These are phyloP conservation scores for Gnomoniopsis smithogilvyi DNA, from an alignment of 2,329 filamentous ascomycete genomes.

Conservation along the genomic window DNA sequence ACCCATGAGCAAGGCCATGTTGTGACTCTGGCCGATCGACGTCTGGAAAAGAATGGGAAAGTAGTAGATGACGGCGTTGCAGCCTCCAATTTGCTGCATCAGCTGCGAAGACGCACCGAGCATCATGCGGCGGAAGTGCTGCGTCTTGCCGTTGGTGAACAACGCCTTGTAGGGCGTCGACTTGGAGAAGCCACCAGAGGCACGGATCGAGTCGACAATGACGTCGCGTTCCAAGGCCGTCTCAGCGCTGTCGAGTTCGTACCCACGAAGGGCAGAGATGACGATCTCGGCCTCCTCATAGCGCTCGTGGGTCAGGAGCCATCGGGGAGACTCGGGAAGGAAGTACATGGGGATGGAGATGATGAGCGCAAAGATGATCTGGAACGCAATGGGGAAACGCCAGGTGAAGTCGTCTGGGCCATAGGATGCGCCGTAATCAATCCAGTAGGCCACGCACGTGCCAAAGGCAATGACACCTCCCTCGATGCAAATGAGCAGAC, in stretches of 20 bases:
- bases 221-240: conserved; percentile 57
- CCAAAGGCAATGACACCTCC: conserved; percentile 44
- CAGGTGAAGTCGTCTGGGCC: conserved; percentile 44
- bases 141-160: conserved; percentile 60
- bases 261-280: conserved; percentile 35
- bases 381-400: conserved; percentile 52
- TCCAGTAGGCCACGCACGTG: conserved; percentile 40
- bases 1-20: conserved; percentile 51
- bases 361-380: conserved; percentile 32
- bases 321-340: conserved; percentile 38
- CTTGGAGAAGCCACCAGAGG: conserved; percentile 44
- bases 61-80: conserved; percentile 60
- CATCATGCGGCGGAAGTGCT: conserved; percentile 63
- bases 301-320: conserved; percentile 35
- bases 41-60: conserved; percentile 55
- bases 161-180: conserved; percentile 49
- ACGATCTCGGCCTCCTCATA: conserved; percentile 33
- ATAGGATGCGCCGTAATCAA: conserved; percentile 43
- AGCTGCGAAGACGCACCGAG: conserved; percentile 57
- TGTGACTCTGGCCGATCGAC: conserved; percentile 37
- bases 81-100: conserved; percentile 60
- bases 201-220: conserved; percentile 61
- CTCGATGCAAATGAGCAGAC: conserved; percentile 41
- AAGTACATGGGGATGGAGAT: conserved; percentile 33
- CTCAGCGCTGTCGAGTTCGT: conserved; percentile 50